These are phyloP conservation scores for Triticum monococcum DNA, from an alignment of 176 grass and related monocot genomes.

Conservation along the genomic window DNA sequence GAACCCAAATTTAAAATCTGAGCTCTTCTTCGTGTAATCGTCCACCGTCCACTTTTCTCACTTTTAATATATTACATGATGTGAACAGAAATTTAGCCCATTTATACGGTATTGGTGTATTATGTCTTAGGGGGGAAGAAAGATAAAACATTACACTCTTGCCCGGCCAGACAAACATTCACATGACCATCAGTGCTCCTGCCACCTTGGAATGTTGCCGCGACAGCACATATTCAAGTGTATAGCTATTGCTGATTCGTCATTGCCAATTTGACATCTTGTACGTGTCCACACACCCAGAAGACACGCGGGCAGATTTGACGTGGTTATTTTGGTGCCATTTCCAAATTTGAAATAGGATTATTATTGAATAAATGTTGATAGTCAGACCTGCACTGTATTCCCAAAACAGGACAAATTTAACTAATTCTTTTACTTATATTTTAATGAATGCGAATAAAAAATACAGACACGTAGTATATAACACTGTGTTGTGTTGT, in stretches of 20 bases:
- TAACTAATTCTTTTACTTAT: not conserved
- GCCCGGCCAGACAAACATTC: not conserved
- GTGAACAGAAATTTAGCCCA: too few species aligned
- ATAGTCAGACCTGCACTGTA: not conserved
- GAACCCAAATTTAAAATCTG: too few species aligned
- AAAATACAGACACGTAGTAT: not conserved
- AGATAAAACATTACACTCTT: not conserved
- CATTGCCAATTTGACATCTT: not conserved
- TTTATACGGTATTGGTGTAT: too few species aligned
- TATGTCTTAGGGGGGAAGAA: too few species aligned
- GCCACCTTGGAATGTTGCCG: not conserved
- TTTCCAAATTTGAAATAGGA: not conserved
- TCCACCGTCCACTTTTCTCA: too few species aligned
- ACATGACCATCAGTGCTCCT: not conserved
- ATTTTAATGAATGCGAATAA: not conserved
- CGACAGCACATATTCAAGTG: not conserved
- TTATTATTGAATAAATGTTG: not conserved
- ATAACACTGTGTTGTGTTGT: not conserved
- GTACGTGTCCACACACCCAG: not conserved
- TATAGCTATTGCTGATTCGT: too few species aligned
- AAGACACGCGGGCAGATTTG: not conserved
- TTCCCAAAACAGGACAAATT: not conserved
- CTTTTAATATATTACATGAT: too few species aligned
- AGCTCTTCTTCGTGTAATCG: too few species aligned
- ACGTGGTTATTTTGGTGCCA: not conserved